Evolutionary conservation across 1,139 yeast species (phyloP), one percentile per base, ranked within the genome.

Genomic region (Yamadazyma conglobata): DNA sequence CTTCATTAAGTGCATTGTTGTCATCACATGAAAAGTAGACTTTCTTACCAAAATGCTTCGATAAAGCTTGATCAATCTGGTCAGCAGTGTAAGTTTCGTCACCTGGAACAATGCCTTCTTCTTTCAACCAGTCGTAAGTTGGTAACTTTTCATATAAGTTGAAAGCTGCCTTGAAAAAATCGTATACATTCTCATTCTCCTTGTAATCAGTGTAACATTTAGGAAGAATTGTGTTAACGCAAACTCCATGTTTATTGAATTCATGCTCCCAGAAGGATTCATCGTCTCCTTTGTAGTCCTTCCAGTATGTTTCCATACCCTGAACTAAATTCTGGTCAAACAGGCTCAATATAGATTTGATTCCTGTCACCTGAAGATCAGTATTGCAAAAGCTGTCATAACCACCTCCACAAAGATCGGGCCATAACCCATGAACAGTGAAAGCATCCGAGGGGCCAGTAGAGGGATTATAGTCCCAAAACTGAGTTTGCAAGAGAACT

Each of bases 221-320:
- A 3, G 94, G 86, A 31, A 72, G 71, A 30, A 88, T 64, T 0
- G 96, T 87, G 22, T 78, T 73, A 63, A 88, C 78, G 56, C 97
- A 89, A 1, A 96, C 87, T 4, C 89, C 97, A 51, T 89, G 97
- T 56, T 89, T 89, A 62, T 89, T 88, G 67, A 75, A 89, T 58
- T 89, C 97, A 55, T 89, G 97, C 15, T 77, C 69, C 97, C 97
- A 89, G 33, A 89, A 64, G 13, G 71, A 58, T 39, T 77, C 85
- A 52, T 87, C 96, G 26, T 54, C 47, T 2, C 91, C 89, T 36
- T 77, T 76, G 54, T 70, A 74, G 49, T 84, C 82, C 54, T 83
- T 83, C 97, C 97, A 89, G 31, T 68, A 57, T 14, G 46, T 45
- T 12, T 60, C 47, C 87, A 91, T 78, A 34, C 71, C 69, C 3